Percentiles rank a stretch among this genome's conserved stretches.
Evolutionary conservation across 2,329 filamentous ascomycete genomes (phyloP).

Genomic region (Trichophyton mentagrophytes): DNA sequence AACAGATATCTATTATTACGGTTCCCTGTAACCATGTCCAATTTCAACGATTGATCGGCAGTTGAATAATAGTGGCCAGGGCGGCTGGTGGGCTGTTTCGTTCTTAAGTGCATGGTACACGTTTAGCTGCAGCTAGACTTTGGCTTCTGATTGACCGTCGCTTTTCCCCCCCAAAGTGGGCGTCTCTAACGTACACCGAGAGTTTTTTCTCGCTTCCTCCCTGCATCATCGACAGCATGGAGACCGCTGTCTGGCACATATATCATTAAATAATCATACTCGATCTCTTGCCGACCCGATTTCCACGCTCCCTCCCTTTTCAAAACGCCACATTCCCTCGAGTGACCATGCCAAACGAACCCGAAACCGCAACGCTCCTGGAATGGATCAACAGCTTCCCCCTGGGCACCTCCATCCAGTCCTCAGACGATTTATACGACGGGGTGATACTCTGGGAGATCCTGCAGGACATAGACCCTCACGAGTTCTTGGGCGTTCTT

Average conservation of each 20-base stretch:
- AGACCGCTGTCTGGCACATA: not conserved
- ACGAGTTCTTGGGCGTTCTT: constrained; percentile 36
- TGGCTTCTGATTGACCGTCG: not conserved
- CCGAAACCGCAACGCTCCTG: constrained; percentile 33
- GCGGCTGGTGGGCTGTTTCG: not conserved
- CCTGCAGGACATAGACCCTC: constrained; percentile 37
- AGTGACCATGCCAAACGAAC: constrained; percentile 33
- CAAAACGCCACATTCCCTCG: constrained; percentile 8
- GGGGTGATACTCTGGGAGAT: constrained; percentile 37
- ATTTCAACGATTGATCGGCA: not conserved
- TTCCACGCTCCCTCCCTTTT: not conserved
- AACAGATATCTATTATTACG: too few species aligned
- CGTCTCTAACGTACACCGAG: constrained; percentile 6
- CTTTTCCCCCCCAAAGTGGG: constrained; percentile 1
- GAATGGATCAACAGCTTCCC: constrained; percentile 38
- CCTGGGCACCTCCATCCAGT: constrained; percentile 30
- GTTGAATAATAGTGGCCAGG: not conserved
- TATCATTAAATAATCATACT: not conserved
- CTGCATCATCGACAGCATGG: constrained; percentile 7
- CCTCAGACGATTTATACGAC: constrained; percentile 32
- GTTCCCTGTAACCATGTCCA: not conserved
- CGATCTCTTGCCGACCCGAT: not conserved
- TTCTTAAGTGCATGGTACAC: not conserved
- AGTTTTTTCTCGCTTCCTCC: constrained; percentile 3
- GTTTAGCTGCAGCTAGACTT: constrained; percentile 2